Evolutionary conservation across 768 basidiomycete species (phyloP), one percentile per base, ranked within the genome.

Genomic region (Pleurotus giganteus): DNA sequence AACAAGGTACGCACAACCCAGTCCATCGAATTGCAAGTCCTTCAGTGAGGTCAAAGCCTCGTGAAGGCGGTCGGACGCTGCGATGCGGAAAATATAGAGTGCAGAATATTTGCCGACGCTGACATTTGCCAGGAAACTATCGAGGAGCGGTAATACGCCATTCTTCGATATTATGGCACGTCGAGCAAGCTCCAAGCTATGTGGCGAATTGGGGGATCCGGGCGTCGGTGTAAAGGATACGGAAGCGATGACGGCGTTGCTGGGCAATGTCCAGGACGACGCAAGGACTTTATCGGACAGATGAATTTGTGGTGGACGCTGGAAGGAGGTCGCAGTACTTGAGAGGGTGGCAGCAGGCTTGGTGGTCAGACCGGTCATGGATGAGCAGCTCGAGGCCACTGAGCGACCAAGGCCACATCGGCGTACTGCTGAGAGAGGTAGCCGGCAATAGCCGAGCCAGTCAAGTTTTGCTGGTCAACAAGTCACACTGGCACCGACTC

Each of bases 81-180:
- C 71, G 26, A 88, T 66, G 13, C 69, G 67, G 65, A 88, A 90
- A n/a, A 82, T 75, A 68, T 86, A 81, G 52, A 89, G 73, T 23
- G 68, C 61, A n/a, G 72, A 74, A 7, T 73, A 64, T 23, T 70
- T 67, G 29, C 71, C 71, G 44, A 82, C 67, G 58, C 80, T 73
- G 24, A 82, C 77, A 57, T 76, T 75, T 39, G 81, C 70, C 21
- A 89, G 65, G 24, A 85, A 64, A 8, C 82, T 80, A 4, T 80
- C 75, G 5, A 77, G 59, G 47, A 88, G 66, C 2, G 74, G 26
- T 19, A 68, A 60, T 11, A 70, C 63, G 8, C 61, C 54, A 56
- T 78, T 75, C 44, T 69, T 70, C 17, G 69, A 63, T 7, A 84
- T 47, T 2, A 88, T 60, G 4, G 67, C 65, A 55, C 80, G 75